phyloP scores from a whole-genome alignment of 2,329 filamentous ascomycete species.

The Madurella fahalii region DNA sequence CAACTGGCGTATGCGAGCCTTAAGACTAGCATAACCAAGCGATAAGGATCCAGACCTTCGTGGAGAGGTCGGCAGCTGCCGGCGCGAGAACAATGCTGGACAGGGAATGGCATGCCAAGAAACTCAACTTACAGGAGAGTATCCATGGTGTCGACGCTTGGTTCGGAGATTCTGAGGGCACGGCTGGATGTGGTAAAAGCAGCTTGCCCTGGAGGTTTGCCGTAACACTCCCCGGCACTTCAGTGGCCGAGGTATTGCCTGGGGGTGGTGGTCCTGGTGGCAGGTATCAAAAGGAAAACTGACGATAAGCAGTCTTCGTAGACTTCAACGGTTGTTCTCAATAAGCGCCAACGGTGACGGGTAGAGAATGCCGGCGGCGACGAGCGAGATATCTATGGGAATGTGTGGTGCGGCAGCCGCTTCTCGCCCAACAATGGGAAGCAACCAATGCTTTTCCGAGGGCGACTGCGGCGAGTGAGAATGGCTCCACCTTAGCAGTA shows the following conservation, averaged over 20 bases:
- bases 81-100: neutral
- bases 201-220: neutral
- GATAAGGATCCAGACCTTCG: neutral
- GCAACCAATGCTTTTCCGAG: neutral
- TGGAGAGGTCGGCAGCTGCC: neutral
- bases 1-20: too few species aligned
- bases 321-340: too few species aligned
- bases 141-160: slow-evolving; percentile 44
- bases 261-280: too few species aligned
- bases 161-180: neutral
- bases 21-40: too few species aligned
- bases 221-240: neutral
- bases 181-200: neutral
- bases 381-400: neutral
- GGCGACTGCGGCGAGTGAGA: neutral
- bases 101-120: slow-evolving; percentile 7
- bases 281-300: too few species aligned
- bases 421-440: neutral
- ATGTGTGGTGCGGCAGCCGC: neutral
- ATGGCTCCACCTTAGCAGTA: neutral
- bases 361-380: too few species aligned
- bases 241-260: neutral
- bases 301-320: too few species aligned
- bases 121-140: slow-evolving; percentile 53
- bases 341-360: too few species aligned